Percentiles rank a stretch among this genome's conserved stretches.
Conservation (phyloP, 495 filamentous ascomycete genomes). For the Aspergillus heteromorphus region DNA sequence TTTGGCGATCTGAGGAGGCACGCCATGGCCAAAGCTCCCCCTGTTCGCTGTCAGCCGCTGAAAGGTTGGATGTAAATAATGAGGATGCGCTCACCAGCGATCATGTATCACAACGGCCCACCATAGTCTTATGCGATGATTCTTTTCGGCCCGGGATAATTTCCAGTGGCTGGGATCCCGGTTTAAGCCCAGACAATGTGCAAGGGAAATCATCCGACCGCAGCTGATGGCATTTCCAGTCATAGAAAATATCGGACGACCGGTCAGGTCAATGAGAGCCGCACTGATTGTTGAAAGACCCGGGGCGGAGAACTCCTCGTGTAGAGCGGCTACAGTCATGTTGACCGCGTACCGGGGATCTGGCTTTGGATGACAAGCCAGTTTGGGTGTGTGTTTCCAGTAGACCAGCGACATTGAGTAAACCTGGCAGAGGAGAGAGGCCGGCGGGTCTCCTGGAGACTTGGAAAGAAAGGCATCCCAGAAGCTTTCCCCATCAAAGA, state of each 20-base stretch:
- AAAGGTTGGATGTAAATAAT: neutral
- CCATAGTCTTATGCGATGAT: constrained; percentile 45
- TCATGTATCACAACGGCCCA: constrained; percentile 52
- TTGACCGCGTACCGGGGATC: constrained; percentile 48
- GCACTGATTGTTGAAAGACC: constrained; percentile 47
- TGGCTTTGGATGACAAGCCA: constrained; percentile 42
- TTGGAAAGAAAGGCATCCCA: constrained; percentile 42
- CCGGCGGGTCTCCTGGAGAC: constrained; percentile 37
- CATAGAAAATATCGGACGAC: constrained; percentile 48
- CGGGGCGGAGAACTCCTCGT: constrained; percentile 47
- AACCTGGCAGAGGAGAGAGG: constrained; percentile 47
- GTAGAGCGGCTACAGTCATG: constrained; percentile 46
- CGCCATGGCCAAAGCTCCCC: constrained; percentile 50
- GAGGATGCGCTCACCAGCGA: constrained; percentile 34
- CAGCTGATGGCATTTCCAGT: constrained; percentile 48
- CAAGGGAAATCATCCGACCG: constrained; percentile 44
- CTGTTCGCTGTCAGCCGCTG: constrained; percentile 15
- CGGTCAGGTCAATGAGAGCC: constrained; percentile 44
- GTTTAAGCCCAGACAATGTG: constrained; percentile 49
- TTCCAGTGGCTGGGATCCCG: constrained; percentile 46
- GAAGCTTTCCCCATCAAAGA: constrained; percentile 47
- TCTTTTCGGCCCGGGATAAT: constrained; percentile 42
- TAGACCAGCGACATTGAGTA: constrained; percentile 50
- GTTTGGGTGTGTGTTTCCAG: constrained; percentile 44
- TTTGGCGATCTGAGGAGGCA: constrained; percentile 44